Evolutionary conservation across 768 basidiomycete species (phyloP).

Genomic region (Filobasidium wieringae): DNA sequence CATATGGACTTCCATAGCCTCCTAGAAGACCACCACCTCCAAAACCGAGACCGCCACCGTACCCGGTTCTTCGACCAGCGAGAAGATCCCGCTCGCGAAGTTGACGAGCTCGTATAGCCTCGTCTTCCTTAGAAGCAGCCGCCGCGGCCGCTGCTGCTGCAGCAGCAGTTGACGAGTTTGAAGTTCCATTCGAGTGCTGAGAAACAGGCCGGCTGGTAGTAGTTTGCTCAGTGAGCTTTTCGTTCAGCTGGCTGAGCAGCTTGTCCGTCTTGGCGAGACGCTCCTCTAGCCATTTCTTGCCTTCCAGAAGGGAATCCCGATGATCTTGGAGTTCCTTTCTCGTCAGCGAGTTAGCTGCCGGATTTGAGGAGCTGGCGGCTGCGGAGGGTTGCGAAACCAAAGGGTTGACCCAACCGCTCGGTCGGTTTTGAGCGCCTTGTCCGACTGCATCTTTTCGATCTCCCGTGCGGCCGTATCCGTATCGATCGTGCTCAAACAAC

Average conservation of each 20-base stretch:
- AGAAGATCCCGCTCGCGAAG: neutral
- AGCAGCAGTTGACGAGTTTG: neutral
- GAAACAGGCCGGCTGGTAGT: neutral
- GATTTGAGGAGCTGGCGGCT: neutral
- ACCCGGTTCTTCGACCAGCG: neutral
- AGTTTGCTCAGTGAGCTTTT: conserved; percentile 25
- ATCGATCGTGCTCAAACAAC: conserved; percentile 1
- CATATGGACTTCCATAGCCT: neutral
- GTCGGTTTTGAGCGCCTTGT: neutral
- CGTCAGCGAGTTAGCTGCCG: conserved; percentile 14
- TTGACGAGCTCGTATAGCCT: neutral
- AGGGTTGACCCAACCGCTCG: conserved; percentile 7
- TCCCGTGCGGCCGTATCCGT: neutral
- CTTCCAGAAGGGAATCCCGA: conserved; percentile 35
- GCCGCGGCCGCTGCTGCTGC: neutral
- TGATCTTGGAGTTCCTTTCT: conserved; percentile 34
- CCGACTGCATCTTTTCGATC: neutral
- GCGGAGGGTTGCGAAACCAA: neutral
- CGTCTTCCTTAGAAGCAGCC: conserved; percentile 1
- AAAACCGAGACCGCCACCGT: conserved; percentile 16
- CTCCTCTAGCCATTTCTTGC: conserved; percentile 34
- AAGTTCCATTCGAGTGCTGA: neutral
- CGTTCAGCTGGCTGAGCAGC: conserved; percentile 32
- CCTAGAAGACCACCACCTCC: neutral
- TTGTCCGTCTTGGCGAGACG: conserved; percentile 33